Evolutionary conservation across 176 grass and related monocot genomes (phyloP).

Genomic region (Aegilops bicornis): DNA sequence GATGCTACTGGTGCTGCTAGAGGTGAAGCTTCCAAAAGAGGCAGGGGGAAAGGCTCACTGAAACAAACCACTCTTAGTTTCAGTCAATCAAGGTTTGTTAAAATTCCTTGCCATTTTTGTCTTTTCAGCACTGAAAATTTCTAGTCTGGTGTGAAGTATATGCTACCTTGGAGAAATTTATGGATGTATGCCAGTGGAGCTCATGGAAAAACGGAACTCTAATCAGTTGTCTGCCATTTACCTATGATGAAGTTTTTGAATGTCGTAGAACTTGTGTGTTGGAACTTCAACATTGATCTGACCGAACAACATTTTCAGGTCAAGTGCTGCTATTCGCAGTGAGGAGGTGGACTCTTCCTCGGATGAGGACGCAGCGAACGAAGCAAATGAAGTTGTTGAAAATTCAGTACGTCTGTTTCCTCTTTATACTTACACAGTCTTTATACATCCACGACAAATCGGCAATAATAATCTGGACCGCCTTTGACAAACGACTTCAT

Average conservation of each 20-base stretch:
- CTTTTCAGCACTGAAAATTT: not conserved
- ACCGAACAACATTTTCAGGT: conserved; percentile 31
- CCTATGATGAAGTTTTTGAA: not conserved
- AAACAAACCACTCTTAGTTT: conserved; percentile 73
- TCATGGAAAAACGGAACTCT: not conserved
- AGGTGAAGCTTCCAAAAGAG: conserved; percentile 53
- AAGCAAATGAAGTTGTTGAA: conserved; percentile 63
- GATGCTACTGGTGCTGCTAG: conserved; percentile 39
- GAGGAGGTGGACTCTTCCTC: conserved; percentile 69
- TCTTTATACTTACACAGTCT: not conserved
- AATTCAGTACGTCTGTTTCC: conserved; percentile 57
- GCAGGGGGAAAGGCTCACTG: conserved; percentile 51
- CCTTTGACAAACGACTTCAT: conserved; percentile 15
- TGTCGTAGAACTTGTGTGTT: not conserved
- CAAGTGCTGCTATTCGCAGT: conserved; percentile 36
- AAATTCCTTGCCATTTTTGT: not conserved
- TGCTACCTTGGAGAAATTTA: conserved; percentile 3
- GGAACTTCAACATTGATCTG: conserved; percentile 12
- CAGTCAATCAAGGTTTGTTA: conserved; percentile 57
- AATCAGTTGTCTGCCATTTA: not conserved
- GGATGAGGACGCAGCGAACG: conserved; percentile 66
- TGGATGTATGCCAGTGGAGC: not conserved
- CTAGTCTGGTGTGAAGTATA: not conserved
- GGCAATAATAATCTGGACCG: not conserved
- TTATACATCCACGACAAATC: not conserved